Evolutionary conservation across 2,329 filamentous ascomycete genomes (phyloP).

Genomic region (Pseudogymnoascus sp.): DNA sequence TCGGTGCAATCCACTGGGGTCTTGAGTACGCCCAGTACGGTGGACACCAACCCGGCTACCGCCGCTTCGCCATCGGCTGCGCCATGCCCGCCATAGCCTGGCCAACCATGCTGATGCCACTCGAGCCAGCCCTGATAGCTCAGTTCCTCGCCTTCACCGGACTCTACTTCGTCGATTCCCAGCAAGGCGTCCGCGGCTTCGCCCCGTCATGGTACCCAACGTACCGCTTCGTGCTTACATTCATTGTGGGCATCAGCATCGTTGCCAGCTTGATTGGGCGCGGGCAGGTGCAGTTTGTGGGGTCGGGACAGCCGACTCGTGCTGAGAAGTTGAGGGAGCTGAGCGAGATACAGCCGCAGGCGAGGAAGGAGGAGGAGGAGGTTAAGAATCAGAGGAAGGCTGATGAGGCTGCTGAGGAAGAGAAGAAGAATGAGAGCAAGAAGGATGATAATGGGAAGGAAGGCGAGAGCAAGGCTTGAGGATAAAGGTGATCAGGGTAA

Average conservation of each 20-base stretch:
- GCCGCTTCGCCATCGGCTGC: slow-evolving; percentile 77
- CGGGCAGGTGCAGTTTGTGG: slow-evolving; percentile 52
- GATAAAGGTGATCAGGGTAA: not conserved
- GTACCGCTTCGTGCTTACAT: slow-evolving; percentile 88
- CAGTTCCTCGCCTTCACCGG: slow-evolving; percentile 81
- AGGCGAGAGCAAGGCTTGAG: not conserved
- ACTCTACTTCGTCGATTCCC: slow-evolving; percentile 77
- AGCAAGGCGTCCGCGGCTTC: slow-evolving; percentile 66
- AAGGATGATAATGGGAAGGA: not conserved
- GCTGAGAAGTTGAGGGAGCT: not conserved
- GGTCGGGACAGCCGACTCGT: not conserved
- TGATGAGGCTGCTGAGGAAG: not conserved
- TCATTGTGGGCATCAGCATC: slow-evolving; percentile 77
- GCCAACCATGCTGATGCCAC: slow-evolving; percentile 78
- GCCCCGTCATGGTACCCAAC: slow-evolving; percentile 77
- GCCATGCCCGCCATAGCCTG: slow-evolving; percentile 73
- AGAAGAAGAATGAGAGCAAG: not conserved
- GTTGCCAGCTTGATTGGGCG: slow-evolving; percentile 74
- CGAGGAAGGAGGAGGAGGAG: not conserved
- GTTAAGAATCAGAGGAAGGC: not conserved
- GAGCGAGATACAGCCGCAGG: not conserved
- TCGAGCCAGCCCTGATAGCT: slow-evolving; percentile 75
- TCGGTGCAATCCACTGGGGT: slow-evolving; percentile 90
- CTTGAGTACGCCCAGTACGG: slow-evolving; percentile 71
- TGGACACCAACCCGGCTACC: slow-evolving; percentile 62